A percentile compares a stretch with the other conserved stretches of the same genome.
These are phyloP conservation scores for Leptoxyphium fumago DNA, from an alignment of 2,329 filamentous ascomycete genomes.

Conservation along the genomic window DNA sequence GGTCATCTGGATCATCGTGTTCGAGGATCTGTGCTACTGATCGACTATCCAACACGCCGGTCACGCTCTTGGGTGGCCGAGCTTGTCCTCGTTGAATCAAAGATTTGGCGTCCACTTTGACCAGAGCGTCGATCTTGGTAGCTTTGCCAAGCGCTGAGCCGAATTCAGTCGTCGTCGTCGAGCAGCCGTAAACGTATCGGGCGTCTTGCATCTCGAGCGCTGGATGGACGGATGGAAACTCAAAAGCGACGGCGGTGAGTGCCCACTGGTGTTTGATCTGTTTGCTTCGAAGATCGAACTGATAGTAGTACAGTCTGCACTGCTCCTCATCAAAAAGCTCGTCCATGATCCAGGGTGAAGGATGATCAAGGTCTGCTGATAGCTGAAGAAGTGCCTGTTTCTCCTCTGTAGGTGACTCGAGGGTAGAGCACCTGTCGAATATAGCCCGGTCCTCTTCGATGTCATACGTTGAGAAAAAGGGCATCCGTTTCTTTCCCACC, in stretches of 20 bases:
- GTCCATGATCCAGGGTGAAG: slow-evolving; percentile 2
- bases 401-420: slow-evolving; percentile 16
- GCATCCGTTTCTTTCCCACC: slow-evolving; percentile 23
- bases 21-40: slow-evolving; percentile 40
- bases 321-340: slow-evolving; percentile 42
- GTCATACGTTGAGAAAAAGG: slow-evolving; percentile 33
- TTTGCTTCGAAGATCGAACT: slow-evolving; percentile 34
- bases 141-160: slow-evolving; percentile 47
- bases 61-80: slow-evolving; percentile 26
- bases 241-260: slow-evolving; percentile 49
- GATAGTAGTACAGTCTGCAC: slow-evolving; percentile 56
- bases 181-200: slow-evolving; percentile 54
- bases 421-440: slow-evolving; percentile 9
- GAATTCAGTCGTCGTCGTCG: slow-evolving; percentile 42
- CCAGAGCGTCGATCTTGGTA: slow-evolving; percentile 50
- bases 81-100: slow-evolving; percentile 40
- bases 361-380: slow-evolving; percentile 1
- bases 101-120: slow-evolving; percentile 42
- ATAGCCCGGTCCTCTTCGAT: slow-evolving; percentile 11
- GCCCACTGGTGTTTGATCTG: slow-evolving; percentile 48
- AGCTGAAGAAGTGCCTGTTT: slow-evolving; percentile 14
- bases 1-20: slow-evolving; percentile 27
- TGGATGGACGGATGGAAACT: slow-evolving; percentile 49
- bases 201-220: slow-evolving; percentile 41
- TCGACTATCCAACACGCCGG: slow-evolving; percentile 48